These are phyloP conservation scores for Syzygium oleosum DNA, from an alignment of 345 rosid species.

Conservation along the genomic window DNA sequence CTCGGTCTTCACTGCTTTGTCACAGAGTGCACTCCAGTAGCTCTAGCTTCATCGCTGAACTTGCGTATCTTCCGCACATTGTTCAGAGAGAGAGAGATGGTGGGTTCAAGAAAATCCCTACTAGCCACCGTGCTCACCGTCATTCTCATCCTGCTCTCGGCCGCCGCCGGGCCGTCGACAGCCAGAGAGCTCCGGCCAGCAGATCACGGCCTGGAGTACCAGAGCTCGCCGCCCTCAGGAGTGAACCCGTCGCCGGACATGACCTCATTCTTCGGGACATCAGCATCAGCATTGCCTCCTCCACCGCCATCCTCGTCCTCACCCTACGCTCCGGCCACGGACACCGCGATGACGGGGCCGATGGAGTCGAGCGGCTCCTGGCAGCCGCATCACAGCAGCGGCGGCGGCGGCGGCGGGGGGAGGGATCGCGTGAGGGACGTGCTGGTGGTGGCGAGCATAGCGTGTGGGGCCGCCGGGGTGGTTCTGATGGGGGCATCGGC, in stretches of 20 bases:
- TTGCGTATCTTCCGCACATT: background rate
- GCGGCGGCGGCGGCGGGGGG: background rate
- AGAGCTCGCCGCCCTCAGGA: slow-evolving; percentile 23
- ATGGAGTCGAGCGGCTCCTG: slow-evolving; percentile 22
- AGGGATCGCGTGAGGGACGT: slow-evolving; percentile 43
- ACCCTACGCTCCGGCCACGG: slow-evolving; percentile 1
- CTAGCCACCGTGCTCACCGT: background rate
- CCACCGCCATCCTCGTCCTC: slow-evolving; percentile 2
- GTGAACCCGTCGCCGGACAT: slow-evolving; percentile 26
- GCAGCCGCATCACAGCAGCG: slow-evolving; percentile 7
- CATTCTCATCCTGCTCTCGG: background rate
- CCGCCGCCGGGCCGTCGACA: background rate
- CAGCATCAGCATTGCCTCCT: slow-evolving; percentile 4
- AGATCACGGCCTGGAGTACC: slow-evolving; percentile 62
- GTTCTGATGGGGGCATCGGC: slow-evolving; percentile 39
- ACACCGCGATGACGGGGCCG: slow-evolving; percentile 30
- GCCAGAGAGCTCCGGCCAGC: slow-evolving; percentile 54
- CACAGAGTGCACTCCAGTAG: background rate
- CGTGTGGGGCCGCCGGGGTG: slow-evolving; percentile 55
- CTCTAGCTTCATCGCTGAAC: background rate
- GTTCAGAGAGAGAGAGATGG: background rate
- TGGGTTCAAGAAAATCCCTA: background rate
- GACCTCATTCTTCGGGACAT: slow-evolving; percentile 42
- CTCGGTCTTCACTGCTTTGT: background rate
- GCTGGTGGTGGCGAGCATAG: slow-evolving; percentile 53